A percentile compares a stretch with the other conserved stretches of the same genome.
Conservation (phyloP, 352 stramenopile species). For the Pythium apleroticum region DNA sequence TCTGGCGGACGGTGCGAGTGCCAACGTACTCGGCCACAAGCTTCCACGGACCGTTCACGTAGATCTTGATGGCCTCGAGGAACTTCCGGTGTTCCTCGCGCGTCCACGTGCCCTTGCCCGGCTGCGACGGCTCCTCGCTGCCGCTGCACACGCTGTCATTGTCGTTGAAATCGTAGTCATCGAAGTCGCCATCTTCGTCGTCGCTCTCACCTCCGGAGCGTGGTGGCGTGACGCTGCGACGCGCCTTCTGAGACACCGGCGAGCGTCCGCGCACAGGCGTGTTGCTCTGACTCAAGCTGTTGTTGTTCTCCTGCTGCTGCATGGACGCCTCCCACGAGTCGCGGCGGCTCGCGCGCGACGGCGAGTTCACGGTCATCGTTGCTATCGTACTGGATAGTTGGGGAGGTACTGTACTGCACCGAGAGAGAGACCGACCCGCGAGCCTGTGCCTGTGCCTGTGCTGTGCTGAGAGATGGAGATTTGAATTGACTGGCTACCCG, state of each 20-base stretch:
- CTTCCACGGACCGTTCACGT: conserved; percentile 69
- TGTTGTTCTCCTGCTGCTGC: conserved; percentile 9
- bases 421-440: not conserved
- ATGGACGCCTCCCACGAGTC: conserved; percentile 19
- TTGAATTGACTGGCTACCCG: not conserved
- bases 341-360: conserved; percentile 19
- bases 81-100: conserved; percentile 68
- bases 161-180: conserved; percentile 14
- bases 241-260: conserved; percentile 1
- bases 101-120: conserved; percentile 52
- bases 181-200: conserved; percentile 21
- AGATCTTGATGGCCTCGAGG: conserved; percentile 73
- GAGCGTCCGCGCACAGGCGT: conserved; percentile 10
- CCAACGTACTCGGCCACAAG: conserved; percentile 60
- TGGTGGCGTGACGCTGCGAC: conserved; percentile 9
- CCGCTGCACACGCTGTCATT: conserved; percentile 25
- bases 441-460: not conserved
- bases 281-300: not conserved
- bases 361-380: conserved; percentile 12
- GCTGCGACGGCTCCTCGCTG: conserved; percentile 22
- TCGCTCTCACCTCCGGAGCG: conserved; percentile 24
- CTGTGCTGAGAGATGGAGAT: not conserved
- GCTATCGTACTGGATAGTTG: conserved; percentile 4
- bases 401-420: not conserved
- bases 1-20: conserved; percentile 71